phyloP scores from a whole-genome alignment of 2,329 filamentous ascomycete species.

The Scedosporium dehoogii region DNA sequence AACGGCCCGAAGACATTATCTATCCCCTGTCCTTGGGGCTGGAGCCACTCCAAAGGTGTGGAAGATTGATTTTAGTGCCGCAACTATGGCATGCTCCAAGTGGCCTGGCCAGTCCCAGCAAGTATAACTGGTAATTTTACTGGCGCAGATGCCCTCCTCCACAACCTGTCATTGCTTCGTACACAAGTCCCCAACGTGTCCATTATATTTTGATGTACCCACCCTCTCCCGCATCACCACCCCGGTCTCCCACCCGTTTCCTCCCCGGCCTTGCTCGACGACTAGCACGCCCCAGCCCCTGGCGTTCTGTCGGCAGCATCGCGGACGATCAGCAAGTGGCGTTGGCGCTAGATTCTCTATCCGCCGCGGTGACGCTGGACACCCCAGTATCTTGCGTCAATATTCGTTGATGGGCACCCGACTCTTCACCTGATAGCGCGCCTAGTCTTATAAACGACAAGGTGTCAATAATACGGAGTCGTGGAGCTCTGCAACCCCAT shows the following conservation, averaged over 20 bases:
- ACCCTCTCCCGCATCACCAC: not conserved
- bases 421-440: not conserved
- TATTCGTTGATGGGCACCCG: not conserved
- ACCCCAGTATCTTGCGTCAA: not conserved
- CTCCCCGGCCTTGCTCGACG: not conserved
- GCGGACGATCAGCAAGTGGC: conserved; percentile 3
- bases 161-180: too few species aligned
- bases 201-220: not conserved
- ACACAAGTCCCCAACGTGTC: too few species aligned
- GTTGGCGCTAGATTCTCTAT: not conserved
- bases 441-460: not conserved
- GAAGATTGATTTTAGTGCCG: not conserved
- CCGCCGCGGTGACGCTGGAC: not conserved
- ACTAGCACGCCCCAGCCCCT: not conserved
- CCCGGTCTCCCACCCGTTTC: not conserved
- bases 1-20: conserved; percentile 4
- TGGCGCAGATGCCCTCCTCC: too few species aligned
- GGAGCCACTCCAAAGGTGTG: not conserved
- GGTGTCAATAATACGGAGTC: not conserved
- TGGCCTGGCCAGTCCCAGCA: not conserved
- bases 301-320: not conserved
- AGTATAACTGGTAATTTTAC: too few species aligned
- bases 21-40: not conserved
- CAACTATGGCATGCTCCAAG: not conserved
- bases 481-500: too few species aligned